These are phyloP conservation scores for Flueggea neowawraea DNA, from an alignment of 441 rosid species.

Conservation along the genomic window DNA sequence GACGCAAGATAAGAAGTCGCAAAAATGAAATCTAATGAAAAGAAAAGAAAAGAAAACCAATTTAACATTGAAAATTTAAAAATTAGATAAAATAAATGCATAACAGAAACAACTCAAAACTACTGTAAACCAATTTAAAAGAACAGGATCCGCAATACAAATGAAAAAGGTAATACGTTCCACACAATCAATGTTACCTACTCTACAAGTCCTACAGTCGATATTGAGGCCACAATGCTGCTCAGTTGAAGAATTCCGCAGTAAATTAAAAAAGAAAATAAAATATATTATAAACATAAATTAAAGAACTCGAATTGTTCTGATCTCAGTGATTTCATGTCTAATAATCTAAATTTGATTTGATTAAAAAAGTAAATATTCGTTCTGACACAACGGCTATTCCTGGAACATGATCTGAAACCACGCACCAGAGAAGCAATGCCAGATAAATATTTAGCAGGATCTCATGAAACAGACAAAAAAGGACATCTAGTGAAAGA, in stretches of 20 bases:
- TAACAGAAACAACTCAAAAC: neutral
- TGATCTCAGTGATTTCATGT: neutral
- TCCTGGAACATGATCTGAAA: neutral
- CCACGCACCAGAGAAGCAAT: neutral
- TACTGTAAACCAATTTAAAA: neutral
- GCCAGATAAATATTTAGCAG: neutral
- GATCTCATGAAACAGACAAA: neutral
- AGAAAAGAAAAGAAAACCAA: neutral
- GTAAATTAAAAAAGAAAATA: no score
- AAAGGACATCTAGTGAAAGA: neutral
- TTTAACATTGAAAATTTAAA: neutral
- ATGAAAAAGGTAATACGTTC: no score
- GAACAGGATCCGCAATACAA: no score
- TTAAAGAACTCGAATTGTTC: no score
- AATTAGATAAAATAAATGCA: neutral
- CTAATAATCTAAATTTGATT: neutral
- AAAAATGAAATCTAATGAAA: neutral
- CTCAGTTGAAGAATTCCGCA: no score
- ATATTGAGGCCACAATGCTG: no score
- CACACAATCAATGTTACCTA: no score
- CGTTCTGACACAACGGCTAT: neutral
- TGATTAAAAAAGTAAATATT: no score
- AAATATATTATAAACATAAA: no score
- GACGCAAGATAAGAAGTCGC: slow-evolving; percentile 7
- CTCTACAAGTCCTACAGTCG: no score